These are phyloP conservation scores for Sordariomycetes sp. DNA, from an alignment of 2,329 filamentous ascomycete genomes.

Conservation along the genomic window DNA sequence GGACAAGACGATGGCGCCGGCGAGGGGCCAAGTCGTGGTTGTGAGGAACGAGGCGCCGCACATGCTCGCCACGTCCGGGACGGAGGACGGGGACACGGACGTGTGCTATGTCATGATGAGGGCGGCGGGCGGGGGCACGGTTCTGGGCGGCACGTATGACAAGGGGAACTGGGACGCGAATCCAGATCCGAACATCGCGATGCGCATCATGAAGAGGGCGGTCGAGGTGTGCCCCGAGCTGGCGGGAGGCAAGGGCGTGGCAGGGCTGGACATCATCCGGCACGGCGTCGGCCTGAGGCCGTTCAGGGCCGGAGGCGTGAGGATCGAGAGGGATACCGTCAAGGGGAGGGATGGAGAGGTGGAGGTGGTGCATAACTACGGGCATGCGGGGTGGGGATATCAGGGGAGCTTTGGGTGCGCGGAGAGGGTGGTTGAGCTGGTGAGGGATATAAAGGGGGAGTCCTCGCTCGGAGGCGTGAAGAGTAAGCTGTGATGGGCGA, in stretches of 20 bases:
- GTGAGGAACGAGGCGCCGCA: slow-evolving; percentile 67
- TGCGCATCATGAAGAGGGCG: slow-evolving; percentile 74
- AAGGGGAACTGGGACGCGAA: slow-evolving; percentile 69
- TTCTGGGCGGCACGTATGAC: slow-evolving; percentile 80
- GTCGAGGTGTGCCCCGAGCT: slow-evolving; percentile 55
- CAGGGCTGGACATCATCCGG: slow-evolving; percentile 63
- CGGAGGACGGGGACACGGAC: slow-evolving; percentile 64
- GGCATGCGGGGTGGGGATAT: slow-evolving; percentile 71
- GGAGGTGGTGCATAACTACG: slow-evolving; percentile 73
- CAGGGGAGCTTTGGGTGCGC: slow-evolving; percentile 62
- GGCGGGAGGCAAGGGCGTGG: slow-evolving; percentile 54
- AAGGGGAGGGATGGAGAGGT: slow-evolving; percentile 40
- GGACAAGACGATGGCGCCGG: slow-evolving; percentile 63
- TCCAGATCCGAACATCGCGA: slow-evolving; percentile 68
- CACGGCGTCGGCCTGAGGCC: slow-evolving; percentile 79
- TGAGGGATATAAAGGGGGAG: slow-evolving; percentile 42
- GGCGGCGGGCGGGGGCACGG: slow-evolving; percentile 67
- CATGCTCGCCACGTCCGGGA: slow-evolving; percentile 63
- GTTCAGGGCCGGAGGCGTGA: slow-evolving; percentile 59
- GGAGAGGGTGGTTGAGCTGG: slow-evolving; percentile 53
- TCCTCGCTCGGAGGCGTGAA: slow-evolving; percentile 12
- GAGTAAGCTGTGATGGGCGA: slow-evolving; percentile 6
- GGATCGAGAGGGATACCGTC: slow-evolving; percentile 56
- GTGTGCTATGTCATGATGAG: slow-evolving; percentile 74
- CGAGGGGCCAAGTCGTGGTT: slow-evolving; percentile 72